Conservation (phyloP, 805 yeast genomes). For the Monosporozyma siamensis region DNA sequence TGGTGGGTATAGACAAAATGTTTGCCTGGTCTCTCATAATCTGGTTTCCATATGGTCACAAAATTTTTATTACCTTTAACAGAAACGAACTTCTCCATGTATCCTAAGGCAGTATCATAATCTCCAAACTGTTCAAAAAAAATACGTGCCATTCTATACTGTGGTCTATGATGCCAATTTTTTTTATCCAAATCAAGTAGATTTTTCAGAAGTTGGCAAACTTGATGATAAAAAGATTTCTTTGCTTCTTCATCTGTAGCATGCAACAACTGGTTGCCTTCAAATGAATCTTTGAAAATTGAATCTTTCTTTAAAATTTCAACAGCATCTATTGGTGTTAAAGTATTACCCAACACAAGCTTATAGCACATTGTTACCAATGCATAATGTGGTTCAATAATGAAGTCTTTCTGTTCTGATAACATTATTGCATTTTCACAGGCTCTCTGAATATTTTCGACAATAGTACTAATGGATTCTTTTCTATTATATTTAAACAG, state of each 20-base stretch:
- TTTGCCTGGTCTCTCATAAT: conserved; percentile 82
- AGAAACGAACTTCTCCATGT: conserved; percentile 54
- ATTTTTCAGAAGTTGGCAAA: conserved; percentile 40
- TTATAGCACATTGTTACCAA: conserved; percentile 53
- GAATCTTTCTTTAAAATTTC: conserved; percentile 33
- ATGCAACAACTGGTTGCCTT: neutral
- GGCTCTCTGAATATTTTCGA: conserved; percentile 34
- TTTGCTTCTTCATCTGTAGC: conserved; percentile 10
- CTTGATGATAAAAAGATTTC: conserved; percentile 29
- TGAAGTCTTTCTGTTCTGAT: conserved; percentile 39
- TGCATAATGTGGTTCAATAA: conserved; percentile 72
- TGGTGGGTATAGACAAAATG: conserved; percentile 72
- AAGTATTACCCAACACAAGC: conserved; percentile 32
- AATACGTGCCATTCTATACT: conserved; percentile 60
- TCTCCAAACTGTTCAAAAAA: conserved; percentile 46
- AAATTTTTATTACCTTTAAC: conserved; percentile 62
- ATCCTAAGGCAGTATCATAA: conserved; percentile 45
- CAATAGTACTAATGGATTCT: conserved; percentile 8
- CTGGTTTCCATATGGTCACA: conserved; percentile 89
- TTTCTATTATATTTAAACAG: conserved; percentile 39
- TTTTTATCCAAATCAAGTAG: conserved; percentile 58
- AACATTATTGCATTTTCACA: conserved; percentile 33
- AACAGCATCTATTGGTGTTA: conserved; percentile 35
- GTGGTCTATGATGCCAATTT: conserved; percentile 88
- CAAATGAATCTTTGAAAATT: conserved; percentile 15